Evolutionary conservation across 139 green algal genomes (phyloP).

Genomic region (Ulvella scutata): DNA sequence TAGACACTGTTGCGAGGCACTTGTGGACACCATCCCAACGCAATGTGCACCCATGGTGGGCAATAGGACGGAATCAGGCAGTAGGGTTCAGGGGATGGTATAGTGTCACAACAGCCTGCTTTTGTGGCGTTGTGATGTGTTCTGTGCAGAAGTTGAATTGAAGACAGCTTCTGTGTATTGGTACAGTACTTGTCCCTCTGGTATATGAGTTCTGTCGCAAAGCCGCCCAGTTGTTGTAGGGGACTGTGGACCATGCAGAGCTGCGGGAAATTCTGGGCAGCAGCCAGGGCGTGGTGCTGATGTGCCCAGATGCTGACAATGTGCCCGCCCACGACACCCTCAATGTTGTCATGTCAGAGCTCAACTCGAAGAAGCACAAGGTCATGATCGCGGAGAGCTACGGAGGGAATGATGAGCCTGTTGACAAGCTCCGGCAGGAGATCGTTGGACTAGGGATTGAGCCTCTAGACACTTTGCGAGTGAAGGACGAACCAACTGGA

Average conservation of each 20-base stretch:
- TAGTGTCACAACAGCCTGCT: too few relatives aligned
- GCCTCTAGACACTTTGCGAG: constrained; percentile 23
- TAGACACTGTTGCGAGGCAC: too few relatives aligned
- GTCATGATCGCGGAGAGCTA: constrained; percentile 85
- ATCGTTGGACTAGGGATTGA: constrained; percentile 45
- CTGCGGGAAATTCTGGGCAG: constrained; percentile 50
- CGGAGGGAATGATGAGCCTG: constrained; percentile 76
- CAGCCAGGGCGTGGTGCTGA: constrained; percentile 62
- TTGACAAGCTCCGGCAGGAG: constrained; percentile 57
- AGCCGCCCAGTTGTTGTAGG: background rate
- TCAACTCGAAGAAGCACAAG: constrained; percentile 27
- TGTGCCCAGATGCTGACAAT: constrained; percentile 45
- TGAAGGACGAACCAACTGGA: constrained; percentile 56
- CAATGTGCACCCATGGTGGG: too few relatives aligned
- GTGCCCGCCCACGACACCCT: constrained; percentile 36
- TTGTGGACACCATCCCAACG: too few relatives aligned
- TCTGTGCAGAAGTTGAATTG: too few relatives aligned
- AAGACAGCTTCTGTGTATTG: too few relatives aligned
- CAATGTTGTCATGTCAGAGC: constrained; percentile 8
- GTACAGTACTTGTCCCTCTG: too few relatives aligned
- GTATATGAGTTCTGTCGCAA: too few relatives aligned
- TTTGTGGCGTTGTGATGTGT: too few relatives aligned
- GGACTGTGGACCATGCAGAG: constrained; percentile 38
- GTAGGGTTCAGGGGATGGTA: too few relatives aligned
- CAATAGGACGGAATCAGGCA: too few relatives aligned